phyloP scores from a whole-genome alignment of 208 protist genomes.

The Tritrichomonas foetus region DNA sequence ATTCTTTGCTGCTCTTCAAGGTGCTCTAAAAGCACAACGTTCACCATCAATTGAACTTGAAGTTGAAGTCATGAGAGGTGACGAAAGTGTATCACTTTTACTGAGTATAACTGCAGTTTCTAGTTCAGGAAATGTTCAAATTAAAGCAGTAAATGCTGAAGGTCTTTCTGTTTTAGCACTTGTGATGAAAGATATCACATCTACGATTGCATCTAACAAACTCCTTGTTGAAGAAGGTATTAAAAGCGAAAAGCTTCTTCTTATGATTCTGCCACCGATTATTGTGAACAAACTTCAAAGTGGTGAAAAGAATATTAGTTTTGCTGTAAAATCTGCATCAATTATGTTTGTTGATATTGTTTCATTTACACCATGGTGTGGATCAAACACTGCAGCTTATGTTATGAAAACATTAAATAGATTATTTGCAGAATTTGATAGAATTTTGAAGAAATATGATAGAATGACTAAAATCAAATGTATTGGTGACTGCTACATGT shows the following conservation, averaged over 20 bases:
- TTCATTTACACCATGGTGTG: conserved; percentile 18
- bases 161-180: neutral
- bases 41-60: neutral
- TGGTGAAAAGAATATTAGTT: neutral
- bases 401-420: conserved; percentile 20
- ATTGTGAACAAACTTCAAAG: neutral
- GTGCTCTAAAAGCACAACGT: neutral
- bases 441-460: neutral
- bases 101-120: neutral
- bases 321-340: neutral
- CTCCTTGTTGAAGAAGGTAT: neutral
- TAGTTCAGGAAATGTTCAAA: neutral
- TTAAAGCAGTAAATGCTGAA: neutral
- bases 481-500: conserved; percentile 36
- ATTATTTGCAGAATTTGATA: neutral
- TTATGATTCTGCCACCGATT: neutral
- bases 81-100: neutral
- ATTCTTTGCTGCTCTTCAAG: neutral
- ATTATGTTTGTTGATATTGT: conserved; percentile 38
- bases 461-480: conserved; percentile 30
- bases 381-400: neutral
- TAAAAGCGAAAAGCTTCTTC: neutral
- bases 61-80: neutral
- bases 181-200: conserved; percentile 16
- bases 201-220: neutral